Evolutionary conservation across 192 early-diverging fungal genomes (phyloP), one percentile per base, ranked within the genome.

Genomic region (Lobulomyces angularis): DNA sequence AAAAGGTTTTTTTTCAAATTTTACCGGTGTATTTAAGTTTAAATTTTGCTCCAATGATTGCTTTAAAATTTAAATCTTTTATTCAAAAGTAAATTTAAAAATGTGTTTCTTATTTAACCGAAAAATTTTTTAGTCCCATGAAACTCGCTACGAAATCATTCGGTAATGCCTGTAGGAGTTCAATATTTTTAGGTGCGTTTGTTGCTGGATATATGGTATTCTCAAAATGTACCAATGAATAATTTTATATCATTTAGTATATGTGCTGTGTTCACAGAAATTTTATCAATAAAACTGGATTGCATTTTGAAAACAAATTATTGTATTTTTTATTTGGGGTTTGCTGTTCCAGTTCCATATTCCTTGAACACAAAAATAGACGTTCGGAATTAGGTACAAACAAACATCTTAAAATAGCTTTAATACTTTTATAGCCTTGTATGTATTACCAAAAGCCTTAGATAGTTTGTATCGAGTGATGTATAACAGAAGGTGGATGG

Each of bases 371-470:
- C 19, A 41, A 41, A 28, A 41, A 23, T 3, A 25, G 40, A 14
- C 40, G 40, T n/a, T 7, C 40, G 1, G 40, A 41, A 16, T 28
- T 41, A 7, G 40, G 19, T 7, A 8, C n/a, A n/a, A n/a, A n/a
- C n/a, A n/a, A n/a, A n/a, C n/a, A n/a, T n/a, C n/a, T n/a, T n/a
- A n/a, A n/a, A n/a, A n/a, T n/a, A n/a, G n/a, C n/a, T n/a, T n/a
- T n/a, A n/a, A n/a, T n/a, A n/a, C n/a, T n/a, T n/a, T n/a, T n/a
- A n/a, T n/a, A n/a, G n/a, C n/a, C n/a, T 32, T 32, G 31, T 32
- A 87, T 61, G 77, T 81, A 2, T 48, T 84, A 12, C 84, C 84
- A 3, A 83, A 83, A 46, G 84, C 77, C 1, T 55, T 77, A 2
- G 58, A 74, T 41, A 69, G 63, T 28, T 49, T 81, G 27, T 87